A percentile compares a stretch with the other conserved stretches of the same genome.
These are phyloP conservation scores for Dalbergia cochinchinensis DNA, from an alignment of 306 rosid genomes.

Conservation along the genomic window DNA sequence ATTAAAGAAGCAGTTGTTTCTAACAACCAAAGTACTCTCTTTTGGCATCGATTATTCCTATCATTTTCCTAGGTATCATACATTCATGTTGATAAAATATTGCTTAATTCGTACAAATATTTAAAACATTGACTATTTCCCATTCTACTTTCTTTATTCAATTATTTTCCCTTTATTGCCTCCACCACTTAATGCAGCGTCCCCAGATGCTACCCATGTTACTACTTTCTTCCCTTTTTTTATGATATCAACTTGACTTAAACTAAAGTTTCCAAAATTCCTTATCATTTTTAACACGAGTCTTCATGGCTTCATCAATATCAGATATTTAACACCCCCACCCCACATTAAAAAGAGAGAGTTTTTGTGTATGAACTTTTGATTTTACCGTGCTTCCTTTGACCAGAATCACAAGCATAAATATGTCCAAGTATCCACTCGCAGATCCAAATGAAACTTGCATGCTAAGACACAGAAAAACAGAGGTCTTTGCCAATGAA, in stretches of 20 bases:
- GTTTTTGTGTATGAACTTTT: conserved; percentile 17
- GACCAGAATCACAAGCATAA: background rate
- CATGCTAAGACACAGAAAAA: background rate
- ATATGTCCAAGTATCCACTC: background rate
- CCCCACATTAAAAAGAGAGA: background rate
- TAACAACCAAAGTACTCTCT: background rate
- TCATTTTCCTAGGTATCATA: background rate
- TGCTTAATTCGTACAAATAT: no score
- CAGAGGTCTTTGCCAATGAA: conserved; percentile 1
- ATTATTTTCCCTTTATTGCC: background rate
- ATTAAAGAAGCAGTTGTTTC: no score
- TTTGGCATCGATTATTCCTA: background rate
- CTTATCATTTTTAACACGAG: conserved; percentile 16
- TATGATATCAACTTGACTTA: background rate
- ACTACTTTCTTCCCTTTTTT: background rate
- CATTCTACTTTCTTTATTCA: background rate
- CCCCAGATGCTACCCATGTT: no score
- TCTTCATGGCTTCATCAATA: conserved; percentile 1
- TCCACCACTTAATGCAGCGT: background rate
- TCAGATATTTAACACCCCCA: background rate
- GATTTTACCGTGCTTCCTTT: conserved; percentile 2
- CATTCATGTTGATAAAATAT: background rate
- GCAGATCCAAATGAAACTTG: conserved; percentile 9
- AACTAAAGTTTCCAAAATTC: background rate
- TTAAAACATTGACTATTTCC: background rate